phyloP scores from a whole-genome alignment of 352 stramenopile genomes.

The Phytopythium delawarense region DNA sequence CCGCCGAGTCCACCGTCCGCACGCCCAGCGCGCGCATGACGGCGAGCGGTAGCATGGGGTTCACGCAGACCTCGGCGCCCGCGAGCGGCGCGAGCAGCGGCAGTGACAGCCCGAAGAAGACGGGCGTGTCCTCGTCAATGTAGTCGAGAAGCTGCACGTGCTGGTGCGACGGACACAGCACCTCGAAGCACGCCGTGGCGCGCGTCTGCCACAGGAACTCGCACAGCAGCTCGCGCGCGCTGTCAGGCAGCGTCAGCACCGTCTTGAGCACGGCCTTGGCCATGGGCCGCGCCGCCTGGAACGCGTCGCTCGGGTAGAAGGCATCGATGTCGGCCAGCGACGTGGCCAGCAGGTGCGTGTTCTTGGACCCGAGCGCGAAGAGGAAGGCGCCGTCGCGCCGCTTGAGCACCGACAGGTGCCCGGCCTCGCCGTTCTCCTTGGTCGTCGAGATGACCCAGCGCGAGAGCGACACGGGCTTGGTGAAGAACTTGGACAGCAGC shows the following conservation, averaged over 20 bases:
- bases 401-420: conserved; percentile 70
- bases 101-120: conserved; percentile 78
- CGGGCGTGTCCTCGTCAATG: conserved; percentile 57
- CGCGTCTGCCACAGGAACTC: conserved; percentile 78
- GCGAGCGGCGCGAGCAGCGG: conserved; percentile 28
- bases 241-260: conserved; percentile 26
- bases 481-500: conserved; percentile 76
- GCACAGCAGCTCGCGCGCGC: conserved; percentile 45
- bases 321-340: conserved; percentile 46
- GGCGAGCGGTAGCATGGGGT: conserved; percentile 65
- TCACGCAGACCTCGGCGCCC: conserved; percentile 69
- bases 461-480: conserved; percentile 39
- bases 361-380: conserved; percentile 78
- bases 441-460: conserved; percentile 62
- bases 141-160: conserved; percentile 76
- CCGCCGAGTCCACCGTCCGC: conserved; percentile 54
- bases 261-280: conserved; percentile 29
- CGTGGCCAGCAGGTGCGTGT: conserved; percentile 61
- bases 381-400: conserved; percentile 56
- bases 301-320: conserved; percentile 34
- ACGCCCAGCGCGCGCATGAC: conserved; percentile 49
- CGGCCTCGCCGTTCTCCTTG: conserved; percentile 80
- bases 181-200: conserved; percentile 72
- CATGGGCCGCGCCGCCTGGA: conserved; percentile 46
- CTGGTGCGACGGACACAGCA: conserved; percentile 66